Percentiles rank a stretch among this genome's conserved stretches.
phyloP scores from a whole-genome alignment of 441 rosid genomes.

The Sinapis alba region DNA sequence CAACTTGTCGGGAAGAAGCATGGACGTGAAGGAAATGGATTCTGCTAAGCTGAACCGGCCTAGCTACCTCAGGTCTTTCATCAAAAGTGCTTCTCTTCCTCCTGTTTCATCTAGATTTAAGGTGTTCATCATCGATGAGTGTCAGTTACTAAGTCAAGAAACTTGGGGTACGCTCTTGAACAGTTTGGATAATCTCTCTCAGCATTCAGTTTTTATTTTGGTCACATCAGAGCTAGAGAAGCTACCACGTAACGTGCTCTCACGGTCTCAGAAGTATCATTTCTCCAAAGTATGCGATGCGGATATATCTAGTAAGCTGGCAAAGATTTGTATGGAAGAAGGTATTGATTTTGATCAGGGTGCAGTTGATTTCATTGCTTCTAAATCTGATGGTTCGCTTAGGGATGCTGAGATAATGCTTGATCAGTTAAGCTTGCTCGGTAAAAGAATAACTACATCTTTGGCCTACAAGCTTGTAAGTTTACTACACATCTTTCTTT shows the following conservation, averaged over 20 bases:
- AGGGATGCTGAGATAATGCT: constrained; percentile 94
- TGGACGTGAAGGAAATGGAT: constrained; percentile 76
- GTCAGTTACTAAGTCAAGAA: constrained; percentile 74
- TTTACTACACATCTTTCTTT: constrained; percentile 18
- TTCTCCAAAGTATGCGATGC: constrained; percentile 70
- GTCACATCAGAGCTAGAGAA: constrained; percentile 77
- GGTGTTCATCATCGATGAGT: constrained; percentile 79
- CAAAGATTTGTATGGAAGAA: constrained; percentile 71
- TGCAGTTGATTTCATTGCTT: constrained; percentile 82
- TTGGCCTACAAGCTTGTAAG: constrained; percentile 86
- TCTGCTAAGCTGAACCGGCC: constrained; percentile 61
- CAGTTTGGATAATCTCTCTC: constrained; percentile 66
- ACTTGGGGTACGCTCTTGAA: constrained; percentile 72
- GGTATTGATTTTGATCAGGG: constrained; percentile 68
- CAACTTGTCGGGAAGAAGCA: constrained; percentile 57
- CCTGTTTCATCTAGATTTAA: constrained; percentile 74
- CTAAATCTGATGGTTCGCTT: constrained; percentile 87
- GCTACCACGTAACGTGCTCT: constrained; percentile 75
- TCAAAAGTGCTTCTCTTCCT: constrained; percentile 62
- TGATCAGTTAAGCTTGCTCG: constrained; percentile 87
- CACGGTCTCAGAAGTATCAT: constrained; percentile 77
- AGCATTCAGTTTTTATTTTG: constrained; percentile 68
- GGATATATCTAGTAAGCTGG: constrained; percentile 63
- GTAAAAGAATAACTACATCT: constrained; percentile 70
- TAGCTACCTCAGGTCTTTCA: constrained; percentile 58